These are phyloP conservation scores for Cucumis cinereus DNA, from an alignment of 306 rosid genomes.

Conservation along the genomic window DNA sequence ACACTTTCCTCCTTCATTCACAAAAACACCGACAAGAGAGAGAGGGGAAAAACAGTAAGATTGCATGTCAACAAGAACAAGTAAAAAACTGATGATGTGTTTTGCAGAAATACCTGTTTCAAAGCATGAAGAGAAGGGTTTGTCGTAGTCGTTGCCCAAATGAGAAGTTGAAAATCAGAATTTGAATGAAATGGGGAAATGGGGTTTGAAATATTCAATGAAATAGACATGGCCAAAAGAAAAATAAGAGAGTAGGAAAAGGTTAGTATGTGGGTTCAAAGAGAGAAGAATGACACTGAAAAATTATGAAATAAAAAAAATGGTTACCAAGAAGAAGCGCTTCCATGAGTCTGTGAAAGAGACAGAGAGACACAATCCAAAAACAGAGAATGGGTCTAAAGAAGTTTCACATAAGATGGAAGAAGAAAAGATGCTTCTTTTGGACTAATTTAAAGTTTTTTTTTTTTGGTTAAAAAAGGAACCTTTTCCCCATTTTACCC, in stretches of 20 bases:
- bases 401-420: background rate
- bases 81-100: background rate
- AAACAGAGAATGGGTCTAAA: background rate
- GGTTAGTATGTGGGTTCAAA: background rate
- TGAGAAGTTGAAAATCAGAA: background rate
- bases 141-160: background rate
- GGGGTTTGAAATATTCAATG: constrained; percentile 4
- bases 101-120: background rate
- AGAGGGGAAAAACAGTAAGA: background rate
- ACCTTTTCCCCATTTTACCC: background rate
- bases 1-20: background rate
- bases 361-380: background rate
- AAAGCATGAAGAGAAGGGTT: background rate
- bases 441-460: too few species aligned
- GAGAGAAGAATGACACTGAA: background rate
- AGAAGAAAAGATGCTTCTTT: too few species aligned
- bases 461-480: too few species aligned
- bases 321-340: background rate
- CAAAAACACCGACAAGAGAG: constrained; percentile 1
- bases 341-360: background rate
- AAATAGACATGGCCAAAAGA: background rate
- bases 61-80: background rate
- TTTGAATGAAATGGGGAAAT: background rate
- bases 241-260: background rate
- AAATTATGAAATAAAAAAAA: background rate